Conservation (phyloP, 192 early-diverging fungal genomes). For the Coemansia pectinata region DNA sequence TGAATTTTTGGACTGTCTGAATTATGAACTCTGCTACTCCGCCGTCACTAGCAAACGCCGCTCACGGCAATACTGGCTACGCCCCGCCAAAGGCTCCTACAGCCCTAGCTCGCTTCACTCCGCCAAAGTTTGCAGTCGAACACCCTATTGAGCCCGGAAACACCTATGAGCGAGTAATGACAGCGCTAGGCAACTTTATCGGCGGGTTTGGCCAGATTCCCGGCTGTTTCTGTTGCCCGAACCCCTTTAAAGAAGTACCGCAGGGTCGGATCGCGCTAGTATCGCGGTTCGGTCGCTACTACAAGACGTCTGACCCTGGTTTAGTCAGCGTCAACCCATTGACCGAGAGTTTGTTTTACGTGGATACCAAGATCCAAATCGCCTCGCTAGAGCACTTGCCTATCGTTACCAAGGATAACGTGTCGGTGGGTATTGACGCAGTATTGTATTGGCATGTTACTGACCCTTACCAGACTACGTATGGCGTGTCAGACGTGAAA, state of each 20-base stretch:
- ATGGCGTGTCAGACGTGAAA: slow-evolving; percentile 79
- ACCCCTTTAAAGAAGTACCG: slow-evolving; percentile 48
- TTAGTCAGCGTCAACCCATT: slow-evolving; percentile 56
- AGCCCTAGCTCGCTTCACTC: not conserved
- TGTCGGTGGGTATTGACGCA: slow-evolving; percentile 79
- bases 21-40: slow-evolving; percentile 3
- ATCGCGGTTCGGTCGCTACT: slow-evolving; percentile 55
- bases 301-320: slow-evolving; percentile 62
- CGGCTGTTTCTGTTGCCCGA: slow-evolving; percentile 51
- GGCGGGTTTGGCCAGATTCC: slow-evolving; percentile 55
- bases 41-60: slow-evolving; percentile 1
- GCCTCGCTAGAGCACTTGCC: slow-evolving; percentile 64
- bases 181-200: slow-evolving; percentile 32
- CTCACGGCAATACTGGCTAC: slow-evolving; percentile 7
- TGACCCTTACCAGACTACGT: slow-evolving; percentile 79
- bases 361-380: slow-evolving; percentile 69
- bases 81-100: slow-evolving; percentile 13
- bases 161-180: slow-evolving; percentile 40
- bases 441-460: slow-evolving; percentile 85
- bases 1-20: not conserved
- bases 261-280: slow-evolving; percentile 54
- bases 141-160: slow-evolving; percentile 18
- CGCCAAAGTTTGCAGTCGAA: slow-evolving; percentile 39
- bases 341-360: slow-evolving; percentile 40
- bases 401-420: slow-evolving; percentile 92